Conservation (phyloP, 257 asterid genomes). For the Ehretia macrophylla region DNA sequence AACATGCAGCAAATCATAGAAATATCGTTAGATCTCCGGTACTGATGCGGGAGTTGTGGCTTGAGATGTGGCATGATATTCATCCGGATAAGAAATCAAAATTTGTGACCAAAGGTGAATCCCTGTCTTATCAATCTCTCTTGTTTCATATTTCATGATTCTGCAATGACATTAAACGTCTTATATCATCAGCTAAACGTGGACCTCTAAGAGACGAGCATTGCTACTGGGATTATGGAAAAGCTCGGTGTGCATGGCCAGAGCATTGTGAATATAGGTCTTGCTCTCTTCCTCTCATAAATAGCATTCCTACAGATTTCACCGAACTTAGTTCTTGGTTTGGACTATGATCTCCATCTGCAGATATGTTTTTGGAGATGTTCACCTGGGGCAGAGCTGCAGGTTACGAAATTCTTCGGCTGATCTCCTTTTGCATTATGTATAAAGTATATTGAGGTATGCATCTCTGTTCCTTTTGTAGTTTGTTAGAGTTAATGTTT, state of each 20-base stretch:
- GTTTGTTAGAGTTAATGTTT: too few relatives aligned
- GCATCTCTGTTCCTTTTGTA: too few relatives aligned
- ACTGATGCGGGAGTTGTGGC: constrained; percentile 98
- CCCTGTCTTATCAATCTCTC: background rate
- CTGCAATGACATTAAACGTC: background rate
- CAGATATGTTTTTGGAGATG: constrained; percentile 91
- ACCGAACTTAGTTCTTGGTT: background rate
- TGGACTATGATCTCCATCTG: too few relatives aligned
- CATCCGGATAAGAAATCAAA: constrained; percentile 78
- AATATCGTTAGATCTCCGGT: constrained; percentile 83
- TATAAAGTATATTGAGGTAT: constrained; percentile 24
- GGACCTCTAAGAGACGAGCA: constrained; percentile 96
- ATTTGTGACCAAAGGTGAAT: constrained; percentile 85
- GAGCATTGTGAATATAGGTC: constrained; percentile 94
- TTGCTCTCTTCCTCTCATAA: constrained; percentile 9
- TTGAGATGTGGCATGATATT: constrained; percentile 97
- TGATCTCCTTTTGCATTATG: constrained; percentile 65
- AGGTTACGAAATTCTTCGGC: constrained; percentile 72
- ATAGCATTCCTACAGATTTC: background rate
- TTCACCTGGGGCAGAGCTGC: constrained; percentile 98
- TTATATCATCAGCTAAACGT: constrained; percentile 55
- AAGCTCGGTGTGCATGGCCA: constrained; percentile 97
- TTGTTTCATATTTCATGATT: background rate
- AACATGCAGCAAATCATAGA: constrained; percentile 81
- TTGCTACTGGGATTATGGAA: constrained; percentile 99